Percentiles rank a stretch among this genome's conserved stretches.
These are phyloP conservation scores for Phytophthora parvispora DNA, from an alignment of 352 stramenopile species.

Conservation along the genomic window DNA sequence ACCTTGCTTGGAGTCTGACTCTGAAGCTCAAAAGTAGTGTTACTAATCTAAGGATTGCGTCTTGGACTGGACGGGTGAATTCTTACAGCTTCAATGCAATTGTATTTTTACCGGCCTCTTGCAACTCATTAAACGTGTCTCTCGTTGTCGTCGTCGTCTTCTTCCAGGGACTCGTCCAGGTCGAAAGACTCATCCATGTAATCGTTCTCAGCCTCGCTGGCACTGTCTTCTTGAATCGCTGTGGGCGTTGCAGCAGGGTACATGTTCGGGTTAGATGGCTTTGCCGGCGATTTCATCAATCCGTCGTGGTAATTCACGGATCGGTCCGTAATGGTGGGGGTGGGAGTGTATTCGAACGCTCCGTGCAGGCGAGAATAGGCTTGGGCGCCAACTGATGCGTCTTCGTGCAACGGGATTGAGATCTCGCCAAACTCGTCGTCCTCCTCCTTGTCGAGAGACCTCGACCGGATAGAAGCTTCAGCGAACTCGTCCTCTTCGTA, in stretches of 20 bases:
- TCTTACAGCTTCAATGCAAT: not conserved
- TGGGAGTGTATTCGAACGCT: not conserved
- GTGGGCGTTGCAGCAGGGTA: not conserved
- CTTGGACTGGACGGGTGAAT: too few relatives aligned
- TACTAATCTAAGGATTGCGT: too few relatives aligned
- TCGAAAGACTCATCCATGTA: slow-evolving; percentile 85
- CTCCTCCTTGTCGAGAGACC: slow-evolving; percentile 1
- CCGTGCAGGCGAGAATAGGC: not conserved
- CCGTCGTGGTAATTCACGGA: not conserved
- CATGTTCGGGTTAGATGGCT: not conserved
- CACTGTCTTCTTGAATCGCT: slow-evolving; percentile 12
- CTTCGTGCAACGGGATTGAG: slow-evolving; percentile 21
- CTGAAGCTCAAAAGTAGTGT: too few relatives aligned
- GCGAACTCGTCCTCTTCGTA: slow-evolving; percentile 8
- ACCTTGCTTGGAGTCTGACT: too few relatives aligned
- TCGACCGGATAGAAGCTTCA: not conserved
- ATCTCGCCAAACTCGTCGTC: slow-evolving; percentile 23
- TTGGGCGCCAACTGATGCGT: not conserved
- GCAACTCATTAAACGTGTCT: slow-evolving; percentile 20
- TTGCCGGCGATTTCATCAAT: slow-evolving; percentile 11
- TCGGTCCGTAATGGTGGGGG: not conserved
- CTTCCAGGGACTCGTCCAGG: slow-evolving; percentile 76
- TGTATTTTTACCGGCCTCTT: not conserved
- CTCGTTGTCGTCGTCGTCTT: slow-evolving; percentile 48
- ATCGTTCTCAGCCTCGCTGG: slow-evolving; percentile 50